These are phyloP conservation scores for Colletotrichum sp. DNA, from an alignment of 2,329 filamentous ascomycete genomes.

Conservation along the genomic window DNA sequence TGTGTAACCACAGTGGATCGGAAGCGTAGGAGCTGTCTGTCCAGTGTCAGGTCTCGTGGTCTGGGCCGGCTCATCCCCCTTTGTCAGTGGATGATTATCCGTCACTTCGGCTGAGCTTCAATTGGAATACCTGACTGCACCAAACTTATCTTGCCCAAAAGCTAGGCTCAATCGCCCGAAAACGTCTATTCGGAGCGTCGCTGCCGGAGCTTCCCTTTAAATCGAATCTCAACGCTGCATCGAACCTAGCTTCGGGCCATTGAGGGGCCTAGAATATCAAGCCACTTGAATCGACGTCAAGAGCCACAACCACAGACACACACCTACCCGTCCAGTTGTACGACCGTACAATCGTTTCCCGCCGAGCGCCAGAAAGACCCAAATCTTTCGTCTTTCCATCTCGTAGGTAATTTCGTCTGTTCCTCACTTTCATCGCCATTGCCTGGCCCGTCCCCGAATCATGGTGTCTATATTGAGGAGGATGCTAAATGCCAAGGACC, in stretches of 20 bases:
- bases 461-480: conserved; percentile 3
- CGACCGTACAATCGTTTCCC: neutral
- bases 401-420: neutral
- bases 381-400: neutral
- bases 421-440: neutral
- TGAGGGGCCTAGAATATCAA: neutral
- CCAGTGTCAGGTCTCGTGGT: neutral
- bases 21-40: neutral
- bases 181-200: neutral
- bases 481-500: conserved; percentile 6
- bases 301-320: neutral
- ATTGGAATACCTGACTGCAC: neutral
- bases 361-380: neutral
- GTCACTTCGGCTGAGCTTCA: neutral
- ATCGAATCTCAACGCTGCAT: neutral
- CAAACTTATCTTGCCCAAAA: neutral
- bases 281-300: conserved; percentile 4
- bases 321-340: neutral
- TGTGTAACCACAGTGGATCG: neutral
- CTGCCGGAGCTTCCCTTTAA: neutral
- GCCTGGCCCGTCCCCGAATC: neutral
- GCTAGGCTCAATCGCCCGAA: neutral
- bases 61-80: neutral
- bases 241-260: neutral
- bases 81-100: neutral